phyloP scores from a whole-genome alignment of 2,329 filamentous ascomycete species.

The Cladosporium austrohemisphaericum region DNA sequence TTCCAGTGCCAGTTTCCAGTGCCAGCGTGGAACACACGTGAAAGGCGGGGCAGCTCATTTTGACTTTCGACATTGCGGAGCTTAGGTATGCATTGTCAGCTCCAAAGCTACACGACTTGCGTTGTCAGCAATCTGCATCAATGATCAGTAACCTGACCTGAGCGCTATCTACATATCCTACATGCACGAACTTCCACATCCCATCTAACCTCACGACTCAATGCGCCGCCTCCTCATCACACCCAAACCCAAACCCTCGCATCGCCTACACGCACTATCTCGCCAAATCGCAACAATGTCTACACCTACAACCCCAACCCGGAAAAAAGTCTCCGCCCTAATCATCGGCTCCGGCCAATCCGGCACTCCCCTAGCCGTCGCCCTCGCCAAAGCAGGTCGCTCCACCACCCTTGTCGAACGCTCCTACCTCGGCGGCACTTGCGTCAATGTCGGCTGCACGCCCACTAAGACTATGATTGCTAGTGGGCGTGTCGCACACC shows the following conservation, averaged over 20 bases:
- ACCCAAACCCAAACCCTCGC: neutral
- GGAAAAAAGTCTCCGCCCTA: slow-evolving; percentile 39
- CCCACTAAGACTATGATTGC: slow-evolving; percentile 77
- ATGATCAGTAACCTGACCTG: too few species aligned
- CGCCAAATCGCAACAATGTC: slow-evolving; percentile 1
- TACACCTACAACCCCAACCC: neutral
- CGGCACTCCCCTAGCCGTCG: slow-evolving; percentile 49
- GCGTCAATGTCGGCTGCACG: slow-evolving; percentile 86
- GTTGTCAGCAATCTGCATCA: neutral
- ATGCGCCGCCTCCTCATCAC: neutral
- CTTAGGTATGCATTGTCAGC: neutral
- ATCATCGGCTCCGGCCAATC: slow-evolving; percentile 54
- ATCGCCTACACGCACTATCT: neutral
- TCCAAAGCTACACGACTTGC: neutral
- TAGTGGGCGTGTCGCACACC: slow-evolving; percentile 49
- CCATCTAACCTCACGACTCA: too few species aligned
- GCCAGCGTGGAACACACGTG: too few species aligned
- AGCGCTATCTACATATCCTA: too few species aligned
- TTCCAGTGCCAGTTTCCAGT: too few species aligned
- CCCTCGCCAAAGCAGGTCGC: slow-evolving; percentile 44
- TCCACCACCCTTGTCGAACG: slow-evolving; percentile 49
- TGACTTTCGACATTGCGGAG: too few species aligned
- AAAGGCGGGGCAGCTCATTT: neutral
- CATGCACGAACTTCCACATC: too few species aligned
- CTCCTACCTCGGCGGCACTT: slow-evolving; percentile 70